These are phyloP conservation scores for Tolypocladium sp. DNA, from an alignment of 2,329 filamentous ascomycete species.

Conservation along the genomic window DNA sequence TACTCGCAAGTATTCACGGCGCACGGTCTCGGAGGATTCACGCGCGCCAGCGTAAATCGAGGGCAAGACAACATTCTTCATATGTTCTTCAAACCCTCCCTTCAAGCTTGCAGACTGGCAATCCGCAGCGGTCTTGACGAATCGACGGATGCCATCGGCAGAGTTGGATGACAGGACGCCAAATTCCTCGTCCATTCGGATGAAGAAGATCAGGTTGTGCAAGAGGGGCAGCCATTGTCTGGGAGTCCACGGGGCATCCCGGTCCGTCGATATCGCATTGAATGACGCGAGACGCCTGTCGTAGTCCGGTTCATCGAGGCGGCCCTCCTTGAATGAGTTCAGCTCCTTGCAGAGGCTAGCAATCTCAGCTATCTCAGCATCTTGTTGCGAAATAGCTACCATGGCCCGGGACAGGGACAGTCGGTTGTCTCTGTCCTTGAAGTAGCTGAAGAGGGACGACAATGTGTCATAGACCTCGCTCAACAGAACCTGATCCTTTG, in stretches of 20 bases:
- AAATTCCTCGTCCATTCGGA: constrained; percentile 80
- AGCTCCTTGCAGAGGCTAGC: constrained; percentile 66
- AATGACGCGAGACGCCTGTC: constrained; percentile 73
- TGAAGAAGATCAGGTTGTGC: constrained; percentile 82
- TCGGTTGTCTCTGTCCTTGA: constrained; percentile 73
- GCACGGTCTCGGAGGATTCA: constrained; percentile 73
- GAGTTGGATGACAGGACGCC: constrained; percentile 74
- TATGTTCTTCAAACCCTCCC: constrained; percentile 43
- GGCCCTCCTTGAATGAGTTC: constrained; percentile 65
- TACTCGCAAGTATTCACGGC: constrained; percentile 71
- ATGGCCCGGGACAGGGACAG: constrained; percentile 66
- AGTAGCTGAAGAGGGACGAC: constrained; percentile 79
- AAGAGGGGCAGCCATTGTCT: constrained; percentile 81
- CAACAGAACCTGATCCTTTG: constrained; percentile 37
- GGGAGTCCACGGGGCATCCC: constrained; percentile 50
- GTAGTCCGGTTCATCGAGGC: constrained; percentile 82
- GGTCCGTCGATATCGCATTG: constrained; percentile 55
- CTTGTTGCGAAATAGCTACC: constrained; percentile 56
- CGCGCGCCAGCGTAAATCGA: constrained; percentile 68
- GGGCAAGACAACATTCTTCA: constrained; percentile 60
- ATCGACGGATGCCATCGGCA: constrained; percentile 68
- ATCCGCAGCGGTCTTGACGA: constrained; percentile 56
- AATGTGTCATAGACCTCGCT: constrained; percentile 63
- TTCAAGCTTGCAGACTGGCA: constrained; percentile 21
- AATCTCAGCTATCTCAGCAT: constrained; percentile 50